phyloP scores from a whole-genome alignment of 2,329 filamentous ascomycete species.

The Stemphylium vesicarium region DNA sequence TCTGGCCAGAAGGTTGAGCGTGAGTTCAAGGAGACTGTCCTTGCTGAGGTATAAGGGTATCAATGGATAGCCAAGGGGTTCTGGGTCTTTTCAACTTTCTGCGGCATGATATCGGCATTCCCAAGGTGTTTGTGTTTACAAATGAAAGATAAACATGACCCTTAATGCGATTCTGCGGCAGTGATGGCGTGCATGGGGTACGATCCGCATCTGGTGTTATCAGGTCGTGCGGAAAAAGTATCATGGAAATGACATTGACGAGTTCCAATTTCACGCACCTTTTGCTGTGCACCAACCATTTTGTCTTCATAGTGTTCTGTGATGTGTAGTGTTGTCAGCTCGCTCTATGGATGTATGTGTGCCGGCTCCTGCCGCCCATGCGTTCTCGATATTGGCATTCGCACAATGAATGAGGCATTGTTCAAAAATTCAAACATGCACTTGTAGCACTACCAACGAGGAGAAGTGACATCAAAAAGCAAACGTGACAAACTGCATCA shows the following conservation, averaged over 20 bases:
- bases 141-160: slow-evolving; percentile 49
- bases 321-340: background rate
- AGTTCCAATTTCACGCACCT: slow-evolving; percentile 23
- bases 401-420: background rate
- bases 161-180: slow-evolving; percentile 41
- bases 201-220: slow-evolving; percentile 44
- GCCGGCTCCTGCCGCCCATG: background rate
- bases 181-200: slow-evolving; percentile 47
- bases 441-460: too few species aligned
- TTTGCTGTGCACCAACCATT: background rate
- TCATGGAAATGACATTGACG: slow-evolving; percentile 47
- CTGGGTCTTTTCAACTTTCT: slow-evolving; percentile 49
- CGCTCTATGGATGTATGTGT: background rate
- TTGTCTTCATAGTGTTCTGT: background rate
- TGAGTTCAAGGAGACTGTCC: slow-evolving; percentile 98
- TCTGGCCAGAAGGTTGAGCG: slow-evolving; percentile 94
- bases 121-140: slow-evolving; percentile 53
- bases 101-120: slow-evolving; percentile 51
- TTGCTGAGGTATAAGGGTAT: slow-evolving; percentile 82
- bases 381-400: background rate
- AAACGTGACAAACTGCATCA: background rate
- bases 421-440: background rate
- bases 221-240: slow-evolving; percentile 44
- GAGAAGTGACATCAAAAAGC: too few species aligned
- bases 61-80: slow-evolving; percentile 47